Base-by-base conservation (phyloP, 148 eudicot species). In the Pouteria glomerata region DNA sequence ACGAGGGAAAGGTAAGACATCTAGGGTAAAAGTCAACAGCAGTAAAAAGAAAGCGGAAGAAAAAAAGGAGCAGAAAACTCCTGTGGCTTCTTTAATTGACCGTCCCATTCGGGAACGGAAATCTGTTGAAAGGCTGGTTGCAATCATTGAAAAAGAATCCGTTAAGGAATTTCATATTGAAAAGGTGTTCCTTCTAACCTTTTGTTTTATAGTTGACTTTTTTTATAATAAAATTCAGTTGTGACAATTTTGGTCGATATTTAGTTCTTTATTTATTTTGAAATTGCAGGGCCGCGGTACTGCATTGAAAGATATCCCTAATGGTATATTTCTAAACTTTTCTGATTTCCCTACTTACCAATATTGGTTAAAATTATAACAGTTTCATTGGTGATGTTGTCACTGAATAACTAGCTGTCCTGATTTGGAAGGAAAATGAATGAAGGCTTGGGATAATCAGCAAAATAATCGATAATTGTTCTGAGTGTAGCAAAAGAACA, bases 121-220 rank as follows among this genome's bases (percentile, higher is more conserved):
- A 78, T 91, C 97, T 50, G 98, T 95, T 57, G 98, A 88, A 68
- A 89, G 98, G 83, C 81, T 95, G 79, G 98, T 95, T 78, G 97
- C 97, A 2, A 56, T 79, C 27, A 81, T 95, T 63, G 98, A 95
- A 67, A 82, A 85, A 82, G 96, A 95, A 70, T 62, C 82, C 33
- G 64, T 72, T 21, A 91, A 61, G 82, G 97, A 91, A 15, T 73
- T 95, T 77, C 83, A 78, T 77, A 85, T 95, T 64, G 91, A 82
- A 71, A 89, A 89, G 90, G 94, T 90, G 24, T 68, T 63, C 44
- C 31, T 51, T 76, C 71, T 50, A 1, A 62, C 53, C 4, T 63
- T 11, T n/a, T 1, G 35, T 31, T 57, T 26, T 51, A 34, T n/a
- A n/a, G 0, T 3, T 30, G 30, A 14, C 29, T 3, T 6, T 53